Conservation (phyloP, 2,329 filamentous ascomycete genomes). For the Hymenoscyphus linearis region DNA sequence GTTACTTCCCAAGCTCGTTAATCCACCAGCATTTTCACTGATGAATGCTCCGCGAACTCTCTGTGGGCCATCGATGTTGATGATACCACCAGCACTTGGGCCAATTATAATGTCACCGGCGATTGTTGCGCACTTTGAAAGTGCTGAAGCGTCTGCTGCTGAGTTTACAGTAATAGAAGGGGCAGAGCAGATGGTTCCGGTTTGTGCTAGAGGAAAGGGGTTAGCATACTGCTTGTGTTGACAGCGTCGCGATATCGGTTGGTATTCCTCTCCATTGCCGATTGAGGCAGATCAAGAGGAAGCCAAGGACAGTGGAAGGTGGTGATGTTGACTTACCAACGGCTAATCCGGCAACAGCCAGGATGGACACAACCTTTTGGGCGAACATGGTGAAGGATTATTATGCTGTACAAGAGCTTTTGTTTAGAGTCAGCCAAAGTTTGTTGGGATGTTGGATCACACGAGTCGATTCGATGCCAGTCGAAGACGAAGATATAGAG, state of each 20-base stretch:
- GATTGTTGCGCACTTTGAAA: constrained; percentile 29
- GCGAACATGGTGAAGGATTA: constrained; percentile 23
- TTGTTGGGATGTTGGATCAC: constrained; percentile 21
- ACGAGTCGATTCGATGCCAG: constrained; percentile 15
- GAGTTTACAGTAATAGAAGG: constrained; percentile 30
- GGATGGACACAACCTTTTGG: constrained; percentile 20
- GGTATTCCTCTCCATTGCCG: background rate
- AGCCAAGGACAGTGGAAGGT: background rate
- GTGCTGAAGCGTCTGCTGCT: constrained; percentile 27
- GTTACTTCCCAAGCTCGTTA: constrained; percentile 58
- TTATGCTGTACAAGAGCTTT: constrained; percentile 21
- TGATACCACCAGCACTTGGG: constrained; percentile 23
- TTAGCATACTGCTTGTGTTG: background rate
- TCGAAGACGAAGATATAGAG: constrained; percentile 14
- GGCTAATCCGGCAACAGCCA: constrained; percentile 20
- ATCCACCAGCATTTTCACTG: constrained; percentile 53
- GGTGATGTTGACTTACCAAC: constrained; percentile 23
- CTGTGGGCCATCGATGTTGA: constrained; percentile 58
- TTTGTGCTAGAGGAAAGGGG: background rate
- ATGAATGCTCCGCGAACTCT: constrained; percentile 53
- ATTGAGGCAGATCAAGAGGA: background rate
- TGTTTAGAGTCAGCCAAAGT: constrained; percentile 9
- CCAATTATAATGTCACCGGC: constrained; percentile 33
- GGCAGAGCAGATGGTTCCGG: constrained; percentile 25
- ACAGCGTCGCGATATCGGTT: background rate